These are phyloP conservation scores for Xylariaceae sp. DNA, from an alignment of 2,329 filamentous ascomycete species.

Conservation along the genomic window DNA sequence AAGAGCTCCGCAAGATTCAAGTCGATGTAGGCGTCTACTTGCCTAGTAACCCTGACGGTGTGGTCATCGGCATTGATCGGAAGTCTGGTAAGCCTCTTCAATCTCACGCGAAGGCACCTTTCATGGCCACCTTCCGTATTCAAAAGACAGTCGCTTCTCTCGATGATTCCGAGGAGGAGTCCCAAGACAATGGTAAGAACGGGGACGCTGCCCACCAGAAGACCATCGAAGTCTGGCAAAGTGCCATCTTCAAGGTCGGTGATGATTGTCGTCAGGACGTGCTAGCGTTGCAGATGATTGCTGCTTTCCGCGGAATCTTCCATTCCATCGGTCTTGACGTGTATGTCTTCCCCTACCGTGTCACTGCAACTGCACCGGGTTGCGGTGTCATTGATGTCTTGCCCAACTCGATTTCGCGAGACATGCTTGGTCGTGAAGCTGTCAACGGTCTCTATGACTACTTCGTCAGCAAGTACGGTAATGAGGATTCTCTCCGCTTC, in stretches of 20 bases:
- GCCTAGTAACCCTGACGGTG: conserved; percentile 92
- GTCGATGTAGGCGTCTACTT: conserved; percentile 97
- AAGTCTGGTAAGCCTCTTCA: conserved; percentile 97
- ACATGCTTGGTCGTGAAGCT: conserved; percentile 96
- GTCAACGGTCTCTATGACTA: conserved; percentile 99
- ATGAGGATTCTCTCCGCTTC: conserved; percentile 90
- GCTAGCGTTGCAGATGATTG: conserved; percentile 93
- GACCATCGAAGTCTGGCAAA: conserved; percentile 95
- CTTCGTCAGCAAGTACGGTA: conserved; percentile 94
- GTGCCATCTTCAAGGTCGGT: conserved; percentile 98
- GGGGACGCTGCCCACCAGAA: conserved; percentile 37
- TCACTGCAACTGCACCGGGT: conserved; percentile 93
- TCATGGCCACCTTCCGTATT: conserved; percentile 98
- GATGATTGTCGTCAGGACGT: conserved; percentile 98
- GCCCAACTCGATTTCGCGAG: conserved; percentile 93
- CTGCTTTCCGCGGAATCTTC: conserved; percentile 95
- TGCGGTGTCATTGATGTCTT: conserved; percentile 98
- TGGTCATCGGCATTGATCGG: conserved; percentile 95
- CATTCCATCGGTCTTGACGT: conserved; percentile 91
- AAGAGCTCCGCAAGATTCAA: conserved; percentile 94
- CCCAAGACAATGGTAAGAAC: conserved; percentile 43
- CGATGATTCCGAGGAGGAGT: conserved; percentile 49
- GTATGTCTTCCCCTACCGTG: conserved; percentile 93
- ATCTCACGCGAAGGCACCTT: conserved; percentile 96
- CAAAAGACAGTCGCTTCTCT: conserved; percentile 63